Evolutionary conservation across 2,329 filamentous ascomycete genomes (phyloP), one percentile per base, ranked within the genome.

Genomic region (Alternaria dauci): DNA sequence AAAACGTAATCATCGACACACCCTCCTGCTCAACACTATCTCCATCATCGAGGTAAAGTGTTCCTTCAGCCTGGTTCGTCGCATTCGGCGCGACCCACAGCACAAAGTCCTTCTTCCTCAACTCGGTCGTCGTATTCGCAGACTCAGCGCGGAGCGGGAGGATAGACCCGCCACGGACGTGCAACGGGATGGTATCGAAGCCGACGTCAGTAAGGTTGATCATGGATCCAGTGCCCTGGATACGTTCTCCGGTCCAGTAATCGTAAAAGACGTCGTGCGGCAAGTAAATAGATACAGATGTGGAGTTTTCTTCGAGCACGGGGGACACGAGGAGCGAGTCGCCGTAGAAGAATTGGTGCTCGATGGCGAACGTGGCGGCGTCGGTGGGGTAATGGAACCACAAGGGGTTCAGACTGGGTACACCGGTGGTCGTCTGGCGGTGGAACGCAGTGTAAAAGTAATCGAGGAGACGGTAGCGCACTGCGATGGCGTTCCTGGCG

Each of bases 1-100:
- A 70, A 68, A 93, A 91, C 9, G 79, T 78, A 52, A 93, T 83
- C 52, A 85, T 78, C 2, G 84, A 87, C 11, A 83, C 87, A 0
- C 72, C 78, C 5, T 79, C 66, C 76, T 91, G 91, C 61, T 86
- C 80, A 52, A 93, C 66, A 14, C 85, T 88, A 51, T 88, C 87
- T 3, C 92, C 92, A 59, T 95, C 92, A 65, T 95, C 92, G 3
- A 94, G 79, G 73, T 94, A 94, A 51, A 95, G 80, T 48, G 83
- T 82, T 0, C 92, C 92, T 0, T 73, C 73, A 0, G 92, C 92
- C n/a, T 81, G 85, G 4, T 88, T 89, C 38, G 89, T 81, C 1
- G 75, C 71, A 8, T 86, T 87, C 0, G 90, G 83, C 0, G 91
- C 89, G 41, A 95, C 84, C 58, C 94, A 76, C 50, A 95, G 81